These are phyloP conservation scores for Gossypium turneri DNA, from an alignment of 345 rosid species.

Conservation along the genomic window DNA sequence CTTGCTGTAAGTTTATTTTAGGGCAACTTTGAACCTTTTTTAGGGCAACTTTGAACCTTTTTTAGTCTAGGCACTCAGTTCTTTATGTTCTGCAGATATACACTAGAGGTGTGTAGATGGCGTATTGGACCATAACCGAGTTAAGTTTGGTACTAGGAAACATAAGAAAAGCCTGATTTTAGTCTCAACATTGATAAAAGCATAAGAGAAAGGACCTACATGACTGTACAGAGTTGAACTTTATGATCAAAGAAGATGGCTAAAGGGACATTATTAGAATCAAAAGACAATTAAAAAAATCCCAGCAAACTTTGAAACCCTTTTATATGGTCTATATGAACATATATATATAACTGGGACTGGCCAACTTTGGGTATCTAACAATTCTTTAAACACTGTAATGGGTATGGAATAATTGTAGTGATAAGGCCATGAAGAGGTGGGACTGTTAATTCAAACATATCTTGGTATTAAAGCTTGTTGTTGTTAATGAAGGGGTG, in stretches of 20 bases:
- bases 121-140: not conserved
- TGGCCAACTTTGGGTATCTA: not conserved
- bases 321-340: conserved; percentile 7
- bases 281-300: conserved; percentile 16
- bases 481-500: conserved; percentile 14
- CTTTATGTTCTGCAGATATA: too few relatives aligned
- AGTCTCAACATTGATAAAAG: conserved; percentile 3
- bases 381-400: conserved; percentile 11
- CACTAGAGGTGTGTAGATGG: too few relatives aligned
- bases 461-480: conserved; percentile 26
- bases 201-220: conserved; percentile 12
- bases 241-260: conserved; percentile 12
- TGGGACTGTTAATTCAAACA: not conserved
- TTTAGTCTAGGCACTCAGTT: too few relatives aligned
- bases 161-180: not conserved
- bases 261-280: conserved; percentile 18
- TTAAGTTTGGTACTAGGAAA: too few relatives aligned
- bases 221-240: not conserved
- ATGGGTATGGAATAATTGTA: conserved; percentile 21
- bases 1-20: too few relatives aligned
- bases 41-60: too few relatives aligned
- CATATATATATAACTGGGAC: not conserved
- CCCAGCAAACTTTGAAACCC: conserved; percentile 3
- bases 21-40: too few relatives aligned
- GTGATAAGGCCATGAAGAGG: conserved; percentile 16